Base-by-base conservation (phyloP, 805 yeast species). In the Pichia occidentalis region DNA sequence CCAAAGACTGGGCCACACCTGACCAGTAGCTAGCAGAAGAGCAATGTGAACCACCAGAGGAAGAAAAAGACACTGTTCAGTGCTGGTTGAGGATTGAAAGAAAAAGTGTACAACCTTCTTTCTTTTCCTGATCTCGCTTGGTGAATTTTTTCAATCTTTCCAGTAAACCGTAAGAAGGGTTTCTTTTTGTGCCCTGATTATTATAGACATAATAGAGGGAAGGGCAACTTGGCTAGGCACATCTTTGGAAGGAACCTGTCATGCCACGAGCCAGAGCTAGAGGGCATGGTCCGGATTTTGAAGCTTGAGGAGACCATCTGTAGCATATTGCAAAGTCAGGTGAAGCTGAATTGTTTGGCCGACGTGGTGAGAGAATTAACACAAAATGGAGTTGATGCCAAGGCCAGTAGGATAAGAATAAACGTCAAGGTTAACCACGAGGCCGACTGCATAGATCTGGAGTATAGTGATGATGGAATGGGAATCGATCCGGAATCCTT, bases 381-480 rank as follows among this genome's bases (percentile, higher is more conserved):
- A 2, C 71, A 71, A 39, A 80, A 80, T 48, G 60, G 77, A 29
- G 48, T 76, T 0, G 85, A 79, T 50, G 70, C 82, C 0, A 56
- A 59, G 0, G 75, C 85, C 0, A 48, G 57, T 1, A 22, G 44
- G 3, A 58, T 77, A 2, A 40, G 50, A 7, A 22, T 72, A 3
- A 36, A 31, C 5, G 14, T 60, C 1, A 29, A 30, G 11, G 30
- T 39, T 4, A 37, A 43, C 6, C 26, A 27, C 7, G 69, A 69
- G 41, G 47, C 61, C 4, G 12, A 24, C 2, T 9, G 16, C 5
- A 36, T 49, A 0, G 47, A 59, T 1, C 46, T 70, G 6, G 51
- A 60, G 17, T 77, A 85, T 1, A 43, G 44, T 1, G 97, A 88
- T 56, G 65, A 88, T 54, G 97, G 97, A 0, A 20, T 16, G 2